These are phyloP conservation scores for Macroventuria anomochaeta DNA, from an alignment of 2,329 filamentous ascomycete species.

Conservation along the genomic window DNA sequence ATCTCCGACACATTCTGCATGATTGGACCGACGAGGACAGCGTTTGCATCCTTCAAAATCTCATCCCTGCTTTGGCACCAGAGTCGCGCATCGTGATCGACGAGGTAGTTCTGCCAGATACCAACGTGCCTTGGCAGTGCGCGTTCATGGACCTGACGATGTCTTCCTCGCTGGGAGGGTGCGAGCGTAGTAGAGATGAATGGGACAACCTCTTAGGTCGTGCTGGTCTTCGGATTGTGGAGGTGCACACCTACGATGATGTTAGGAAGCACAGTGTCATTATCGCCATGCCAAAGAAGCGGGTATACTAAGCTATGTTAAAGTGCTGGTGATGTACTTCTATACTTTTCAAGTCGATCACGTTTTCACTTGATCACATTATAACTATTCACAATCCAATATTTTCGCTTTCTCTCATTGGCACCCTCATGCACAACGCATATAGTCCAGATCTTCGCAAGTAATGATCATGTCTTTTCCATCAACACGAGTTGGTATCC, in stretches of 20 bases:
- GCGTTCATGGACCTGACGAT: conserved; percentile 39
- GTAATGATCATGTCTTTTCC: too few relatives aligned
- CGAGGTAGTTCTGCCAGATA: conserved; percentile 41
- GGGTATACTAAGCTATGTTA: not conserved
- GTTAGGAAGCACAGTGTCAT: conserved; percentile 32
- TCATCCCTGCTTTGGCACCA: conserved; percentile 35
- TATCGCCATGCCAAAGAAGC: conserved; percentile 23
- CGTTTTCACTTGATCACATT: too few relatives aligned
- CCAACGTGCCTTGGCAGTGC: conserved; percentile 38
- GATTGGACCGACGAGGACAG: conserved; percentile 42
- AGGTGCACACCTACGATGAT: conserved; percentile 36
- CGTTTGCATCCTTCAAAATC: conserved; percentile 34
- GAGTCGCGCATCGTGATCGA: conserved; percentile 42
- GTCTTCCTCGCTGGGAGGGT: conserved; percentile 33
- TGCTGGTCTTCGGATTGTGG: conserved; percentile 35
- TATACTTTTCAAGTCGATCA: too few relatives aligned
- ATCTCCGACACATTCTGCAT: conserved; percentile 43
- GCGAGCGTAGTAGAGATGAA: conserved; percentile 34
- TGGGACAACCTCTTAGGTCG: conserved; percentile 28
- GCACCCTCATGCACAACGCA: too few relatives aligned
- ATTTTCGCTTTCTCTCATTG: too few relatives aligned
- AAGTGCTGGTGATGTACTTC: too few relatives aligned
- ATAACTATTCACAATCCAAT: too few relatives aligned
- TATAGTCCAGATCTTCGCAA: too few relatives aligned
- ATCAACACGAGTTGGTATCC: too few relatives aligned